Evolutionary conservation across 2,329 filamentous ascomycete genomes (phyloP).

Genomic region (Setomelanomma holmii): DNA sequence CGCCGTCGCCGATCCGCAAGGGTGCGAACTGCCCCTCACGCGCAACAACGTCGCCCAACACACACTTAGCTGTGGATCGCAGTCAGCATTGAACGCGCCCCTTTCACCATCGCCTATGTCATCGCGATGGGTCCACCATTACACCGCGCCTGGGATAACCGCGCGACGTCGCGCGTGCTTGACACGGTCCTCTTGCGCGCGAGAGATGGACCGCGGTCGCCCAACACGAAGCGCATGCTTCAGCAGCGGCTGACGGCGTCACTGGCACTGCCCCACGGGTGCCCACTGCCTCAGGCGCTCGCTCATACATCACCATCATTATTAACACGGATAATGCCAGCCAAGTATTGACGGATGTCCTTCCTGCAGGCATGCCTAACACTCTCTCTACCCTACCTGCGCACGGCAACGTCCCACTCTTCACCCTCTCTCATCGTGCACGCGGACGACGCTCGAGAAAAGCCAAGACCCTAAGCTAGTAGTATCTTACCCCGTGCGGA

Average conservation of each 20-base stretch:
- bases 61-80: not conserved
- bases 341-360: constrained; percentile 15
- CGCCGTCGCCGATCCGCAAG: not conserved
- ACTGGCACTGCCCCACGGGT: too few relatives aligned
- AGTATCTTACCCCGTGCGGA: constrained; percentile 36
- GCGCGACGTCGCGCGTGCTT: constrained; percentile 6
- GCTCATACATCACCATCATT: too few relatives aligned
- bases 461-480: constrained; percentile 33
- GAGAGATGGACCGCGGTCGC: constrained; percentile 12
- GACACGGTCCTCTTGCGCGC: constrained; percentile 7
- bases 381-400: constrained; percentile 4
- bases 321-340: constrained; percentile 12
- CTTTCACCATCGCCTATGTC: constrained; percentile 3
- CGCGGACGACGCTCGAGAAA: constrained; percentile 19
- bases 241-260: constrained; percentile 12
- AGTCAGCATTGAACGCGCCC: not conserved
- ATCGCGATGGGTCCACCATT: constrained; percentile 11
- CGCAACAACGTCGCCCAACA: constrained; percentile 3
- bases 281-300: too few relatives aligned
- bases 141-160: constrained; percentile 8
- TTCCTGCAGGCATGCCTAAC: constrained; percentile 8
- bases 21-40: constrained; percentile 6
- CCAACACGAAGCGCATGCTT: constrained; percentile 12
- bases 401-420: constrained; percentile 26
- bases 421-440: constrained; percentile 32